A percentile compares a stretch with the other conserved stretches of the same genome.
phyloP scores from a whole-genome alignment of 2,329 filamentous ascomycete genomes.

The Aspergillus sp. region DNA sequence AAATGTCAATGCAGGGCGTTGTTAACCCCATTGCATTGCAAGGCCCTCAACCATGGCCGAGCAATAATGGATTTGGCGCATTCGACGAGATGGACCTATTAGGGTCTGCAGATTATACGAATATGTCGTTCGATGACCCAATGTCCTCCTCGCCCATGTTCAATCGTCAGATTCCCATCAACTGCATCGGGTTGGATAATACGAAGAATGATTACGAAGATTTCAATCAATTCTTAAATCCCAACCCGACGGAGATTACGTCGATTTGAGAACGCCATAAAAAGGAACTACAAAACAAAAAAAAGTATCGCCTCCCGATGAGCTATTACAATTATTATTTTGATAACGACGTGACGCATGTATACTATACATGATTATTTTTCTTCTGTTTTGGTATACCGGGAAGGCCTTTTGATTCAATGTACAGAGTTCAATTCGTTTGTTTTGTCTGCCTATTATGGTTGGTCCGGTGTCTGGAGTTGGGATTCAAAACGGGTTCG shows the following conservation, averaged over 20 bases:
- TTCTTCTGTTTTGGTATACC: constrained; percentile 9
- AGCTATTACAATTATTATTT: constrained; percentile 1
- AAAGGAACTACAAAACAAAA: not conserved
- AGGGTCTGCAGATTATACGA: constrained; percentile 23
- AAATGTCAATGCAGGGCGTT: constrained; percentile 27
- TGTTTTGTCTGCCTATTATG: constrained; percentile 9
- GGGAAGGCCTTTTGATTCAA: not conserved
- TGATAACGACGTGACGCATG: constrained; percentile 28
- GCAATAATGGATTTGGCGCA: constrained; percentile 16
- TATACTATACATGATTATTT: constrained; percentile 23
- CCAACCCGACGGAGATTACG: constrained; percentile 32
- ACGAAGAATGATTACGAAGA: constrained; percentile 32
- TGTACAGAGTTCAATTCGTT: constrained; percentile 1
- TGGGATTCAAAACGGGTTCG: constrained; percentile 11
- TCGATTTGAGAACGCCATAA: constrained; percentile 19
- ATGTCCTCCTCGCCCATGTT: constrained; percentile 29
- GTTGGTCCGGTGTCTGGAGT: constrained; percentile 11
- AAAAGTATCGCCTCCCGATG: not conserved
- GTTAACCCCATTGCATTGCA: constrained; percentile 33
- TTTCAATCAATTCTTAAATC: constrained; percentile 35
- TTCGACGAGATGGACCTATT: constrained; percentile 31
- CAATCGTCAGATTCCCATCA: constrained; percentile 28
- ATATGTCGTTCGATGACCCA: constrained; percentile 27
- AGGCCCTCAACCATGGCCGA: constrained; percentile 21
- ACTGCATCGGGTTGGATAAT: constrained; percentile 26